Evolutionary conservation across 148 eudicot species (phyloP), one percentile per base, ranked within the genome.

Genomic region (Beta vulgaris): DNA sequence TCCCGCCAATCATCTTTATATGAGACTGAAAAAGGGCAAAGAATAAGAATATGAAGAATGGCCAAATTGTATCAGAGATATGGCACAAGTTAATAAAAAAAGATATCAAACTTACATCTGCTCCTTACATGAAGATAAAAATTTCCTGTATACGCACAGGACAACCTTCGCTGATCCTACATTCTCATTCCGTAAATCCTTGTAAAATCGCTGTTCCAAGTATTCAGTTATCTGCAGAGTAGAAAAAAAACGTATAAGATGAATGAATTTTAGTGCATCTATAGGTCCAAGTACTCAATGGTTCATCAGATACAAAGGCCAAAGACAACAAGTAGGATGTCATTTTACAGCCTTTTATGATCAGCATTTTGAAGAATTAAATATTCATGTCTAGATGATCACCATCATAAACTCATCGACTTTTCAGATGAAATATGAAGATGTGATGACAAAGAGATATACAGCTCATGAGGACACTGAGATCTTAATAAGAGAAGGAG

Each of bases 81-180:
- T n/a, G n/a, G n/a, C n/a, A n/a, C n/a, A 62, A 42, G 48, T 2
- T 5, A 13, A 13, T 6, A 48, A 61, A 66, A 57, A 43, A 63
- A 82, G 46, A 81, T 46, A 65, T 73, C 59, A 71, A 79, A 88
- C 98, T 90, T 90, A 92, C 98, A 92, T 88, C 83, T 92, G 96
- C 87, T 89, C 90, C 88, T 90, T 92, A 82, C 98, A 92, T 80
- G 96, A 80, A 65, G 90, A 82, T 73, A 91, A 75, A 82, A 92
- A 82, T 85, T 85, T 92, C 84, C 89, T 84, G 82, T 90, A 92
- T 73, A 92, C 71, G 70, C 88, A 84, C 64, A 86, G 71, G 76
- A 90, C 96, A 80, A 85, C 83, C 81, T 88, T 89, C 73, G 83
- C 98, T 54, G 93, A 88, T 73, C 91, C 96, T 64, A 86, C 62